A percentile compares a stretch with the other conserved stretches of the same genome.
Evolutionary conservation across 176 grass and related monocot genomes (phyloP).

Genomic region (Tillandsia leiboldiana): DNA sequence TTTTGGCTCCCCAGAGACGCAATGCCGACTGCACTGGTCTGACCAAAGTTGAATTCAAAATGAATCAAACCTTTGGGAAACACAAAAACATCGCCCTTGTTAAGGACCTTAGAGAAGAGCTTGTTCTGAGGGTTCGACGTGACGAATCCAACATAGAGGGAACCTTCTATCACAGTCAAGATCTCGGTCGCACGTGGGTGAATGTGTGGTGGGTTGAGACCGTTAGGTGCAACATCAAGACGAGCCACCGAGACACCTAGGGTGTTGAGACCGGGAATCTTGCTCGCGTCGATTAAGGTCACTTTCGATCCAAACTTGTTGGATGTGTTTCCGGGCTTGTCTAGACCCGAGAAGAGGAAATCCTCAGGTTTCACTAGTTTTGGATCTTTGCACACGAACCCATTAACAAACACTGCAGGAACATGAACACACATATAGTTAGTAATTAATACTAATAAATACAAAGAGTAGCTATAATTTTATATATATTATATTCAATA

Average conservation of each 20-base stretch:
- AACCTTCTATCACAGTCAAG: slow-evolving; percentile 19
- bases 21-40: slow-evolving; percentile 6
- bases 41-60: slow-evolving; percentile 23
- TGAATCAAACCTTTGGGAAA: slow-evolving; percentile 34
- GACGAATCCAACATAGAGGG: slow-evolving; percentile 32
- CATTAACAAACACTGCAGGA: slow-evolving; percentile 26
- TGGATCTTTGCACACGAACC: slow-evolving; percentile 23
- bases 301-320: slow-evolving; percentile 26
- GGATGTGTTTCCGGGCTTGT: slow-evolving; percentile 19
- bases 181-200: slow-evolving; percentile 32
- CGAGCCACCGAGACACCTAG: slow-evolving; percentile 25
- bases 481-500: too few relatives aligned
- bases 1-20: slow-evolving; percentile 28
- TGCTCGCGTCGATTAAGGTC: slow-evolving; percentile 1
- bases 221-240: slow-evolving; percentile 27
- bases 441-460: too few relatives aligned
- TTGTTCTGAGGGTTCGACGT: slow-evolving; percentile 15
- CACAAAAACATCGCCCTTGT: slow-evolving; percentile 33
- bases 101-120: slow-evolving; percentile 32
- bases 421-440: background rate
- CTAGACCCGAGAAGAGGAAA: slow-evolving; percentile 30
- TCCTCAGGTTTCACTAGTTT: slow-evolving; percentile 9
- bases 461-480: too few relatives aligned
- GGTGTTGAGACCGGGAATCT: slow-evolving; percentile 24
- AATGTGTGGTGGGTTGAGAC: slow-evolving; percentile 26